A percentile compares a stretch with the other conserved stretches of the same genome.
These are phyloP conservation scores for Tetrahymena thermophila DNA, from an alignment of 73 alveolate genomes.

Conservation along the genomic window DNA sequence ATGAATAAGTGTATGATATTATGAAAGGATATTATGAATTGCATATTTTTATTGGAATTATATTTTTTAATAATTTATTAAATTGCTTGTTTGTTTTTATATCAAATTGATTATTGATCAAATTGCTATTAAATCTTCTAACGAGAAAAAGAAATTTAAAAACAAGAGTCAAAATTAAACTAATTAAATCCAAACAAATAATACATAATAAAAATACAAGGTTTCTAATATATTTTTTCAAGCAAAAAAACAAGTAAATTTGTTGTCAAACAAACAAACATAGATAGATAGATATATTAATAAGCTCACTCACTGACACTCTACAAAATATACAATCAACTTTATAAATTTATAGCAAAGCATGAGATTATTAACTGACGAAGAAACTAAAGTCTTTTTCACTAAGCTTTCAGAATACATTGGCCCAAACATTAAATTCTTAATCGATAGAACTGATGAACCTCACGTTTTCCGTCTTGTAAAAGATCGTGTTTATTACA, in stretches of 20 bases:
- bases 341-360: neutral
- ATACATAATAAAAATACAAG: neutral
- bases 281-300: neutral
- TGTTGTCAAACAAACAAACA: too few relatives aligned
- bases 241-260: neutral
- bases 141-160: neutral
- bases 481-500: slow-evolving; percentile 84
- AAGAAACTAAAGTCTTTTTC: slow-evolving; percentile 90
- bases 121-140: neutral
- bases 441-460: slow-evolving; percentile 89
- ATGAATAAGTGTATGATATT: neutral
- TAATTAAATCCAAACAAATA: neutral
- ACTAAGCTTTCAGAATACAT: slow-evolving; percentile 85
- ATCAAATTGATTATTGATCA: neutral
- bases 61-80: too few relatives aligned
- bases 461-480: slow-evolving; percentile 92
- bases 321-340: neutral
- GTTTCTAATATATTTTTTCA: neutral
- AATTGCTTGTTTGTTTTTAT: neutral
- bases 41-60: neutral
- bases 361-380: slow-evolving; percentile 96
- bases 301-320: neutral
- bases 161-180: neutral
- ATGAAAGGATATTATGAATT: neutral
- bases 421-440: slow-evolving; percentile 86